Evolutionary conservation across 2,329 filamentous ascomycete genomes (phyloP).

Genomic region (Paramyrothecium roridum): DNA sequence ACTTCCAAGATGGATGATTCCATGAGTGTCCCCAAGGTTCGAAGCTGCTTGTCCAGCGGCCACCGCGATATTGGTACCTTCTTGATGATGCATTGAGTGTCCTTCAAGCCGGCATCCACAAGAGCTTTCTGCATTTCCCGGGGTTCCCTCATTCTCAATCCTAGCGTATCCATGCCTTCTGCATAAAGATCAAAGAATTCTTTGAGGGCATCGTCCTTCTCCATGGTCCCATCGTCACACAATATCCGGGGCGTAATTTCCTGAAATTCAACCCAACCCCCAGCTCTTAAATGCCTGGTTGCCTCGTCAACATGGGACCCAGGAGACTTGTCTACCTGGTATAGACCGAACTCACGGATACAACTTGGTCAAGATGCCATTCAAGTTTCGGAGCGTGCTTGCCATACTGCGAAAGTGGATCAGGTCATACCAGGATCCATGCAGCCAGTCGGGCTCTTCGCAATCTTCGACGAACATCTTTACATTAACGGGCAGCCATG

Average conservation of each 20-base stretch:
- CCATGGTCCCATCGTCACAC: conserved; percentile 43
- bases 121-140: conserved; percentile 31
- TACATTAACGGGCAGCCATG: conserved; percentile 56
- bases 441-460: conserved; percentile 53
- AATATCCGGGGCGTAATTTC: conserved; percentile 38
- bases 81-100: conserved; percentile 37
- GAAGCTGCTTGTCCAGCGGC: conserved; percentile 35
- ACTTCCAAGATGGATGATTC: conserved; percentile 36
- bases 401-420: conserved; percentile 51
- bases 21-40: conserved; percentile 41
- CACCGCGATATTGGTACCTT: conserved; percentile 45
- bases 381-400: conserved; percentile 47
- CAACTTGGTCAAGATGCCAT: conserved; percentile 38
- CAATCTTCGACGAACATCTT: conserved; percentile 61
- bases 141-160: conserved; percentile 32
- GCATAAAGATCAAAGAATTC: conserved; percentile 28
- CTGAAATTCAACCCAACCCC: conserved; percentile 51
- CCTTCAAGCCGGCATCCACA: conserved; percentile 38
- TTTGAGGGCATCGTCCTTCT: conserved; percentile 32
- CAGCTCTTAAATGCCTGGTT: conserved; percentile 35
- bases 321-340: background rate
- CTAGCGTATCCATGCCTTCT: conserved; percentile 29
- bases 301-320: conserved; percentile 5
- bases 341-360: conserved; percentile 22
- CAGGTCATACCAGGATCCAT: conserved; percentile 52